Conservation (phyloP, 805 yeast genomes). For the Lipomyces starkeyi region DNA sequence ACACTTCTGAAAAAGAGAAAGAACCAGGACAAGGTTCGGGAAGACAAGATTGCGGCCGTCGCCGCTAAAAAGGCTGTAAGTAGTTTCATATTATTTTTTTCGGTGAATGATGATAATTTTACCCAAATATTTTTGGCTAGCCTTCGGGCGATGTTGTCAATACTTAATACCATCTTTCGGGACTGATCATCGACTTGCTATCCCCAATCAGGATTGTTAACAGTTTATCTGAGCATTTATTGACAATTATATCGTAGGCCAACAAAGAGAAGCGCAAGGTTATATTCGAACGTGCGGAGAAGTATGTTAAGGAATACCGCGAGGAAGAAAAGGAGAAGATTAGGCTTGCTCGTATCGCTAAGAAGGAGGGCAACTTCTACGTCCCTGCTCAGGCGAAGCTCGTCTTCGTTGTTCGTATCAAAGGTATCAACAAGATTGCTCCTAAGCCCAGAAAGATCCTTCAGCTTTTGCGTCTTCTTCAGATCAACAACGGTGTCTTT, state of each 20-base stretch:
- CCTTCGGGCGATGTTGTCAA: slow-evolving; percentile 65
- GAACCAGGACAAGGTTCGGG: slow-evolving; percentile 57
- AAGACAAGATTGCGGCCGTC: slow-evolving; percentile 49
- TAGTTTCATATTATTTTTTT: slow-evolving; percentile 11
- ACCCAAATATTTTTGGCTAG: slow-evolving; percentile 33
- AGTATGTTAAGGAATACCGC: slow-evolving; percentile 88
- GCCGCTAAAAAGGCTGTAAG: slow-evolving; percentile 44
- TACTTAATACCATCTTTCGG: slow-evolving; percentile 85
- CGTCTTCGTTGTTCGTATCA: slow-evolving; percentile 74
- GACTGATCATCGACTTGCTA: slow-evolving; percentile 56
- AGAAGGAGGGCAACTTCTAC: slow-evolving; percentile 92
- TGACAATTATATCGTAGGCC: slow-evolving; percentile 44
- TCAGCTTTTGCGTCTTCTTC: slow-evolving; percentile 77
- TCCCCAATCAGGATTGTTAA: not conserved
- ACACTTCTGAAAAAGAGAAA: slow-evolving; percentile 58
- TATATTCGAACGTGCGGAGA: slow-evolving; percentile 89
- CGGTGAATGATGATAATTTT: slow-evolving; percentile 37
- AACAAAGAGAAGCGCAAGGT: slow-evolving; percentile 60
- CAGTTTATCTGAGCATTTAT: not conserved
- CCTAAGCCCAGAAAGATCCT: slow-evolving; percentile 84
- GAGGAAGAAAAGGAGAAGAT: slow-evolving; percentile 80
- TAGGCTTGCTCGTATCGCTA: slow-evolving; percentile 90
- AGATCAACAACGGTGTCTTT: slow-evolving; percentile 80
- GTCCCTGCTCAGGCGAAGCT: slow-evolving; percentile 75
- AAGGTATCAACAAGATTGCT: slow-evolving; percentile 79